These are phyloP conservation scores for Thuidium tamariscinum DNA, from an alignment of 225 moss, liverwort and hornwort genomes.

Conservation along the genomic window DNA sequence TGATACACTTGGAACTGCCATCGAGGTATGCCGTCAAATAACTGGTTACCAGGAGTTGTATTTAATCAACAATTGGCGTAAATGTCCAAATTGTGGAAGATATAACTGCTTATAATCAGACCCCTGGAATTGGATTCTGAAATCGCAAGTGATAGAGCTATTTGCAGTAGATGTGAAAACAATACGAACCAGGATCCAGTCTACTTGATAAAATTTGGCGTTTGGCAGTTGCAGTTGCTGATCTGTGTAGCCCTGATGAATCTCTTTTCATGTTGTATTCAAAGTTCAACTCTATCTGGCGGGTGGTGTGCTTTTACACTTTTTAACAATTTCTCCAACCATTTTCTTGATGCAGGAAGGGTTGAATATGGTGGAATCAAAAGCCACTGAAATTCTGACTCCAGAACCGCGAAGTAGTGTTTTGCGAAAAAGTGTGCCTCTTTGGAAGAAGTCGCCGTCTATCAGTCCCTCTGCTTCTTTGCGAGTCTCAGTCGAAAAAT, in stretches of 20 bases:
- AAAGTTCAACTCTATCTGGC: not conserved
- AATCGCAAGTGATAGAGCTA: not conserved
- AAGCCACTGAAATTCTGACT: slow-evolving; percentile 46
- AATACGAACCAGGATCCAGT: not conserved
- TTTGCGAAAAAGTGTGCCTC: slow-evolving; percentile 36
- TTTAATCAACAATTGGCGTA: not conserved
- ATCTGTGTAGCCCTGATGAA: not conserved
- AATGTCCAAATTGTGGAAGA: not conserved
- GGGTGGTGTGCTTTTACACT: not conserved
- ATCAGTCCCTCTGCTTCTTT: slow-evolving; percentile 40
- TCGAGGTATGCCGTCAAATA: slow-evolving; percentile 48
- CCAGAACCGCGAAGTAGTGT: slow-evolving; percentile 31
- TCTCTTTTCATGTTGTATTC: not conserved
- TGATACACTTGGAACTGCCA: slow-evolving; percentile 86
- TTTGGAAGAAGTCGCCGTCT: slow-evolving; percentile 57
- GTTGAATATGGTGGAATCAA: slow-evolving; percentile 73
- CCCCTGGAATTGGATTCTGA: not conserved
- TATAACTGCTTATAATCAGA: not conserved
- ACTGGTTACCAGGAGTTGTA: not conserved
- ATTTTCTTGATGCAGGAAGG: slow-evolving; percentile 51
- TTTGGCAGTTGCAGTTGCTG: not conserved
- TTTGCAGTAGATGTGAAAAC: not conserved
- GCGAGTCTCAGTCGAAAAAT: slow-evolving; percentile 43
- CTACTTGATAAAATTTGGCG: not conserved
- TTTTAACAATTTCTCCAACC: not conserved